Percentiles rank a stretch among this genome's conserved stretches.
phyloP scores from a whole-genome alignment of 2,329 filamentous ascomycete species.

The Kalmusia sp. region DNA sequence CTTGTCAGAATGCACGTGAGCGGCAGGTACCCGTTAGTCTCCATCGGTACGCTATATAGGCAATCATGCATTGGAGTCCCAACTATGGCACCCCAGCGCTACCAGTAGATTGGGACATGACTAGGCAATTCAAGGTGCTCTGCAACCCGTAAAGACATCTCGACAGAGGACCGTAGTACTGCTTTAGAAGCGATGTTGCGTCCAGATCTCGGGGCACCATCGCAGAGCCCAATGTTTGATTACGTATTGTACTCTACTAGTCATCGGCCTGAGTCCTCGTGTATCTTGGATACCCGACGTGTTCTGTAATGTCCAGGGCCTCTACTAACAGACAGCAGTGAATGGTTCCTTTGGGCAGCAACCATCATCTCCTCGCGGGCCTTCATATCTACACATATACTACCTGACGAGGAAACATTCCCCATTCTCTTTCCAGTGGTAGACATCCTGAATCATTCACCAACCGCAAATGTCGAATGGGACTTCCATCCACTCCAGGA shows the following conservation, averaged over 20 bases:
- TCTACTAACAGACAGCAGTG: conserved; percentile 44
- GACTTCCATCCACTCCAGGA: conserved; percentile 35
- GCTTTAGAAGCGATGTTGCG: too few relatives aligned
- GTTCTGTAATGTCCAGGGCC: too few relatives aligned
- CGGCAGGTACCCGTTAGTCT: not conserved
- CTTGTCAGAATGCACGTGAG: not conserved
- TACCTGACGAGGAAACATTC: conserved; percentile 35
- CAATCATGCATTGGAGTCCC: not conserved
- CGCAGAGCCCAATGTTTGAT: too few relatives aligned
- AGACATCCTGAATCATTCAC: conserved; percentile 58
- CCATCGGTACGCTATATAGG: not conserved
- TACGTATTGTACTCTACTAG: too few relatives aligned
- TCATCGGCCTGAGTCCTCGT: too few relatives aligned
- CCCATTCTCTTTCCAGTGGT: conserved; percentile 58
- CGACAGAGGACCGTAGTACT: too few relatives aligned
- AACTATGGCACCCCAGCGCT: not conserved
- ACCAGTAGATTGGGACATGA: not conserved
- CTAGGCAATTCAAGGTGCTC: too few relatives aligned
- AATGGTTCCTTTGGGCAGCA: conserved; percentile 58
- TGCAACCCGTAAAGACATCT: too few relatives aligned
- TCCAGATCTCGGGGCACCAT: too few relatives aligned
- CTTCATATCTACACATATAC: conserved; percentile 53
- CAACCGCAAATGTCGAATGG: conserved; percentile 57
- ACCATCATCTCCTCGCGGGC: conserved; percentile 60
- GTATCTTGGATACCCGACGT: too few relatives aligned